phyloP scores from a whole-genome alignment of 2,329 filamentous ascomycete species.

The Orbilia quercus region DNA sequence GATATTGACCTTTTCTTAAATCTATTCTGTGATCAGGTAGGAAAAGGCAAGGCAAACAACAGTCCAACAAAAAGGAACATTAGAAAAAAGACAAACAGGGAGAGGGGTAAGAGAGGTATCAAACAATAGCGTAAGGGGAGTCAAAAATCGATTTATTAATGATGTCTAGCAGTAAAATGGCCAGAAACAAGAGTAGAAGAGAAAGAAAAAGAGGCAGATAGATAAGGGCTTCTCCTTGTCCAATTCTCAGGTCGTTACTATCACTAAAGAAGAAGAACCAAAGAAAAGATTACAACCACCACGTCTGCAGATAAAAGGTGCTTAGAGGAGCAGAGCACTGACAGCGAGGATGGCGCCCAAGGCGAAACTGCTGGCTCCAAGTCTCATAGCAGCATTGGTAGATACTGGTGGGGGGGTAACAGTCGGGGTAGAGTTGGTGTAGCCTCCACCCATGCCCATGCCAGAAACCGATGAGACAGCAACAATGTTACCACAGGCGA shows the following conservation, averaged over 20 bases:
- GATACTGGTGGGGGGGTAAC: slow-evolving; percentile 17
- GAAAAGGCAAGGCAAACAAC: slow-evolving; percentile 2
- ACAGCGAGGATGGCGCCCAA: slow-evolving; percentile 24
- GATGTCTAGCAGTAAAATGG: slow-evolving; percentile 8
- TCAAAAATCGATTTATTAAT: slow-evolving; percentile 1
- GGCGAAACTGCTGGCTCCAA: slow-evolving; percentile 27
- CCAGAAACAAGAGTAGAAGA: neutral
- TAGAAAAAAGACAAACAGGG: slow-evolving; percentile 11
- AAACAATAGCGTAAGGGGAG: neutral
- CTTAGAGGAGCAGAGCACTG: slow-evolving; percentile 36
- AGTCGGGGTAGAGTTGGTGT: slow-evolving; percentile 9
- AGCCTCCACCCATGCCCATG: neutral
- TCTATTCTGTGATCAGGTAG: slow-evolving; percentile 17
- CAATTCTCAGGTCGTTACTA: neutral
- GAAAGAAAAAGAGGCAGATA: too few species aligned
- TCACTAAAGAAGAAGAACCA: neutral
- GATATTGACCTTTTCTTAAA: neutral
- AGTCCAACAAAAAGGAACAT: neutral
- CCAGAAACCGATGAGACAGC: neutral
- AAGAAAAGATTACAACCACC: neutral
- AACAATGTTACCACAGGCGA: slow-evolving; percentile 70
- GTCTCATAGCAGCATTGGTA: slow-evolving; percentile 14
- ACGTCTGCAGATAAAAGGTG: too few species aligned
- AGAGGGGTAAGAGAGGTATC: neutral
- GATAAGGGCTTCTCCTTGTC: neutral